Evolutionary conservation across 2,329 filamentous ascomycete species (phyloP).

Genomic region (Diplodia scrobiculata): DNA sequence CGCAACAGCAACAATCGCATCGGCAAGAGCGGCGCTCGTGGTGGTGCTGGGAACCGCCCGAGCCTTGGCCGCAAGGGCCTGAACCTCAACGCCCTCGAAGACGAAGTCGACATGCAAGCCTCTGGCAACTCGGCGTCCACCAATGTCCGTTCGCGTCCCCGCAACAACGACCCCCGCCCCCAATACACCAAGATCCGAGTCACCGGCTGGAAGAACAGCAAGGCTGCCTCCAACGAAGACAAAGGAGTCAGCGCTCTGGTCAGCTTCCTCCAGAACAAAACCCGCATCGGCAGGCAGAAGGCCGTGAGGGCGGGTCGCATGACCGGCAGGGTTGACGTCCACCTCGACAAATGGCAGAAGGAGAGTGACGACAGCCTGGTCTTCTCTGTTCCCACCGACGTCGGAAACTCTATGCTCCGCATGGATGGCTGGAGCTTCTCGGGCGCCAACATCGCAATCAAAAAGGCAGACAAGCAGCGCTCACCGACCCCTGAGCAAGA

Average conservation of each 20-base stretch:
- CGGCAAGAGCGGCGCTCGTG: slow-evolving; percentile 33
- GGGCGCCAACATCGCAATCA: slow-evolving; percentile 44
- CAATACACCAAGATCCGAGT: slow-evolving; percentile 31
- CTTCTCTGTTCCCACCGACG: slow-evolving; percentile 44
- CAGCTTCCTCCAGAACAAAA: slow-evolving; percentile 47
- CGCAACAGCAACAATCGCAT: slow-evolving; percentile 37
- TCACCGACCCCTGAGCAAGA: not conserved
- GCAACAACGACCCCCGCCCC: slow-evolving; percentile 8
- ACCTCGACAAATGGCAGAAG: slow-evolving; percentile 36
- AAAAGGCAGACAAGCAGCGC: slow-evolving; percentile 33
- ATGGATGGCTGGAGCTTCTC: slow-evolving; percentile 49
- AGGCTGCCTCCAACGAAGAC: slow-evolving; percentile 40
- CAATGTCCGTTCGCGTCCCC: slow-evolving; percentile 18
- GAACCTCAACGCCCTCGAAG: slow-evolving; percentile 30
- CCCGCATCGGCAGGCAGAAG: slow-evolving; percentile 37
- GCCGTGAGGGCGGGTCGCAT: slow-evolving; percentile 31
- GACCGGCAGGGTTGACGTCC: slow-evolving; percentile 40
- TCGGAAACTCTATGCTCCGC: slow-evolving; percentile 42
- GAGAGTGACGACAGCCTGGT: slow-evolving; percentile 42
- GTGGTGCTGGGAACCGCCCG: slow-evolving; percentile 3
- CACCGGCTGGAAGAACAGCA: slow-evolving; percentile 48
- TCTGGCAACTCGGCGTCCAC: slow-evolving; percentile 30
- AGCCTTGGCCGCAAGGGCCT: slow-evolving; percentile 9
- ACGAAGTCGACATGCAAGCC: slow-evolving; percentile 37
- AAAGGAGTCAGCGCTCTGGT: slow-evolving; percentile 44